Conservation (phyloP, 2,329 filamentous ascomycete genomes). For the Xylaria arbuscula region DNA sequence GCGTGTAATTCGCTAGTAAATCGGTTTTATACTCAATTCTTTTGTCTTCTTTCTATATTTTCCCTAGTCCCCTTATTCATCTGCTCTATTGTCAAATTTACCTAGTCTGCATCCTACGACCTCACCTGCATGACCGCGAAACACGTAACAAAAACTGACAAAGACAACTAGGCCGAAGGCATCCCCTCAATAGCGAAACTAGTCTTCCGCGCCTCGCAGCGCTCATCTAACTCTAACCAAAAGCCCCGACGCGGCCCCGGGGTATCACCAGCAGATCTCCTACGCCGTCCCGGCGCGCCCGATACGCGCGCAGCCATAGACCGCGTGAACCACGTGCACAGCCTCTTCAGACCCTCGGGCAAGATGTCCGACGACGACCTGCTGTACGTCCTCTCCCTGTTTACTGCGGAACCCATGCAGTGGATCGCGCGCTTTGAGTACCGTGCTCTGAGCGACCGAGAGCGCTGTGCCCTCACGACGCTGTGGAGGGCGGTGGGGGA, state of each 20-base stretch:
- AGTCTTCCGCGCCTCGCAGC: slow-evolving; percentile 18
- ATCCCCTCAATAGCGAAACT: slow-evolving; percentile 34
- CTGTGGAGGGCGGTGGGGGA: slow-evolving; percentile 32
- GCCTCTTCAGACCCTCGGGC: slow-evolving; percentile 31
- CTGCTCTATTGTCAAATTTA: background rate
- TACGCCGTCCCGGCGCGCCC: slow-evolving; percentile 15
- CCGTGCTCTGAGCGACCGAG: slow-evolving; percentile 5
- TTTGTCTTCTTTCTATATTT: background rate
- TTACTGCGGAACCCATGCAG: slow-evolving; percentile 17
- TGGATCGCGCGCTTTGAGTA: slow-evolving; percentile 32
- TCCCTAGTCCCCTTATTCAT: background rate
- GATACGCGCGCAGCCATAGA: slow-evolving; percentile 18
- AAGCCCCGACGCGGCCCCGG: background rate
- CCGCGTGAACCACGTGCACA: slow-evolving; percentile 34
- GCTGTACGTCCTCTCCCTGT: slow-evolving; percentile 32
- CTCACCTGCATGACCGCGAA: too few species aligned
- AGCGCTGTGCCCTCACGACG: slow-evolving; percentile 32
- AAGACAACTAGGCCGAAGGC: slow-evolving; percentile 23
- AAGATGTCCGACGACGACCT: slow-evolving; percentile 36
- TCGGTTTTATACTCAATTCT: background rate
- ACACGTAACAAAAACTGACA: background rate
- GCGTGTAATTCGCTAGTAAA: background rate
- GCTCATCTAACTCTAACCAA: slow-evolving; percentile 5
- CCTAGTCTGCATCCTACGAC: background rate
- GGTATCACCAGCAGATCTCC: slow-evolving; percentile 16